phyloP scores from a whole-genome alignment of 257 asterid genomes.

The Solanum paucissectum region DNA sequence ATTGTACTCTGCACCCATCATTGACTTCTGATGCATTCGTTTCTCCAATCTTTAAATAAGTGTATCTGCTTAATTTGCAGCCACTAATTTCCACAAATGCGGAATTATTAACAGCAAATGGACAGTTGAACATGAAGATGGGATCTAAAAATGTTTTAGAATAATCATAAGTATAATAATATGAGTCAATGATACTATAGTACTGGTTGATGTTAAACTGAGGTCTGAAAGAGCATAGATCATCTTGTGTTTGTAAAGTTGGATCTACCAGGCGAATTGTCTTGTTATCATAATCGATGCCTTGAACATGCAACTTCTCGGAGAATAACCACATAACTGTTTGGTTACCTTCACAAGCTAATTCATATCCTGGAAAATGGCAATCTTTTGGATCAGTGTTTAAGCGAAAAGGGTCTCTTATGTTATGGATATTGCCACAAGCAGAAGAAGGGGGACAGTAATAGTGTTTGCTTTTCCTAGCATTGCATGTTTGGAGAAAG shows the following conservation, averaged over 20 bases:
- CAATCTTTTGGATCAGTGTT: not conserved
- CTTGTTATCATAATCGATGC: not conserved
- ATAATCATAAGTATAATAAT: too few relatives aligned
- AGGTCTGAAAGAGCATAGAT: not conserved
- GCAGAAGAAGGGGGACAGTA: not conserved
- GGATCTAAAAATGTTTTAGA: not conserved
- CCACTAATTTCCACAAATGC: not conserved
- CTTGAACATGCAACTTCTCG: not conserved
- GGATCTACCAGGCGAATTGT: not conserved
- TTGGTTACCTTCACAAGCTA: not conserved
- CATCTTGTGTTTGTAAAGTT: not conserved
- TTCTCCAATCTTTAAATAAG: not conserved
- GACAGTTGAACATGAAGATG: not conserved
- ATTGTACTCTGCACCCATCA: not conserved
- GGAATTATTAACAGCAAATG: not conserved
- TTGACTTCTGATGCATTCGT: not conserved
- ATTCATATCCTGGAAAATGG: not conserved
- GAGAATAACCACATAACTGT: not conserved
- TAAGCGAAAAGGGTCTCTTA: not conserved
- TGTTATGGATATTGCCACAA: not conserved
- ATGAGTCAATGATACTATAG: not conserved
- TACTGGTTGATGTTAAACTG: not conserved
- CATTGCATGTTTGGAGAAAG: not conserved
- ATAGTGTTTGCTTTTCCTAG: not conserved
- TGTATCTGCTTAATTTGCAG: not conserved